A percentile compares a stretch with the other conserved stretches of the same genome.
Conservation (phyloP, 2,329 filamentous ascomycete species). For the Pseudogymnoascus sp. region DNA sequence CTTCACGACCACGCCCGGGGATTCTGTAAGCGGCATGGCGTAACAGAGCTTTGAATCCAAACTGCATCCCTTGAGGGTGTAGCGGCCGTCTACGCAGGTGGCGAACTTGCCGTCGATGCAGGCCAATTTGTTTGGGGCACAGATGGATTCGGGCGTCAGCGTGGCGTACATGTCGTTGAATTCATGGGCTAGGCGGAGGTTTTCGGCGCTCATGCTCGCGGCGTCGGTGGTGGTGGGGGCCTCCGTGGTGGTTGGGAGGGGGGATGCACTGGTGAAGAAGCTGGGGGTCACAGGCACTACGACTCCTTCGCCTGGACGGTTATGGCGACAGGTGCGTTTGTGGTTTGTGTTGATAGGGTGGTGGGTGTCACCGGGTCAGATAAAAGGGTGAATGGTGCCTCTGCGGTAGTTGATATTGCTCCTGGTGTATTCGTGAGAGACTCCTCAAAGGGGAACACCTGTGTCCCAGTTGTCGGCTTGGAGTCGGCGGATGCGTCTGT, state of each 20-base stretch:
- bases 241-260: not conserved
- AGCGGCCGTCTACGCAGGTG: slow-evolving; percentile 39
- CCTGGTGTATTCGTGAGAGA: not conserved
- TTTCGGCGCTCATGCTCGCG: slow-evolving; percentile 16
- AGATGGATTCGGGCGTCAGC: slow-evolving; percentile 39
- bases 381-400: not conserved
- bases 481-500: not conserved
- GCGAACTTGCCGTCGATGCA: slow-evolving; percentile 47
- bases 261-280: not conserved
- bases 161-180: slow-evolving; percentile 25
- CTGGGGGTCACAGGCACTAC: not conserved
- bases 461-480: not conserved
- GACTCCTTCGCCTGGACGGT: not conserved
- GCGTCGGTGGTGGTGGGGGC: slow-evolving; percentile 13
- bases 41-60: slow-evolving; percentile 35
- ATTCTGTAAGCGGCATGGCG: slow-evolving; percentile 47
- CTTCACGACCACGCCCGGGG: slow-evolving; percentile 41
- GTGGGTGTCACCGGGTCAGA: not conserved
- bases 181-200: slow-evolving; percentile 27
- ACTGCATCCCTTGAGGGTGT: slow-evolving; percentile 32
- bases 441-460: not conserved
- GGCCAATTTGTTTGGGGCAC: slow-evolving; percentile 41
- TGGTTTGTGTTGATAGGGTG: not conserved
- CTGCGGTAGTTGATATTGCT: not conserved
- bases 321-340: not conserved